These are phyloP conservation scores for Voacanga thouarsii DNA, from an alignment of 257 asterid genomes.

Conservation along the genomic window DNA sequence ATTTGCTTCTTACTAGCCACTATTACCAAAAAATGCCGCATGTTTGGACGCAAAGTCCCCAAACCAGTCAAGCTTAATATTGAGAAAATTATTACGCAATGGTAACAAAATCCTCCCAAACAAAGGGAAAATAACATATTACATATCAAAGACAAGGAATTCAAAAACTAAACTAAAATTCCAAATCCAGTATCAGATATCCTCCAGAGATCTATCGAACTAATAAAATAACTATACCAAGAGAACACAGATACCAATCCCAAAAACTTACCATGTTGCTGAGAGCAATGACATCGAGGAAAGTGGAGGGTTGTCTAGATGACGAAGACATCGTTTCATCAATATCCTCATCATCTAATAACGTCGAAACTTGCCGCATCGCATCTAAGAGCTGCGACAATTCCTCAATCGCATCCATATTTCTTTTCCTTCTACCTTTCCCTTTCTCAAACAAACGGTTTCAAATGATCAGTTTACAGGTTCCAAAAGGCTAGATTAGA, in stretches of 20 bases:
- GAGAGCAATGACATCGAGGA: conserved; percentile 90
- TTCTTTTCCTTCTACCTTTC: not conserved
- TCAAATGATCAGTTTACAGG: conserved; percentile 9
- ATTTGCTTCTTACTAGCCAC: not conserved
- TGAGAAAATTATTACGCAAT: not conserved
- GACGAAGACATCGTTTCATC: conserved; percentile 72
- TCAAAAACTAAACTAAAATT: not conserved
- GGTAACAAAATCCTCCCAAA: not conserved
- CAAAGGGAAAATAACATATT: not conserved
- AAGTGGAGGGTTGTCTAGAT: conserved; percentile 74
- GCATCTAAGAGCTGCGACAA: conserved; percentile 84
- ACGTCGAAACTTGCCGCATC: conserved; percentile 87
- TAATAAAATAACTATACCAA: conserved; percentile 15
- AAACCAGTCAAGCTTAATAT: not conserved
- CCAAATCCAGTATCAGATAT: conserved; percentile 14
- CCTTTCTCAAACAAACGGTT: conserved; percentile 16
- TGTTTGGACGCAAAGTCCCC: not conserved
- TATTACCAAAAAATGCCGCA: not conserved
- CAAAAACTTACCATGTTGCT: conserved; percentile 68
- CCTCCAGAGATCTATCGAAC: conserved; percentile 22
- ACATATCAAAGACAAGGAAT: not conserved
- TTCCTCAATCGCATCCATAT: conserved; percentile 80
- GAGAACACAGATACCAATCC: not conserved
- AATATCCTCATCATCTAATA: conserved; percentile 91
- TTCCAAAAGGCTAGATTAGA: conserved; percentile 35